phyloP scores from a whole-genome alignment of 1,284 basidiomycete genomes.

The Trichosporon faecale region DNA sequence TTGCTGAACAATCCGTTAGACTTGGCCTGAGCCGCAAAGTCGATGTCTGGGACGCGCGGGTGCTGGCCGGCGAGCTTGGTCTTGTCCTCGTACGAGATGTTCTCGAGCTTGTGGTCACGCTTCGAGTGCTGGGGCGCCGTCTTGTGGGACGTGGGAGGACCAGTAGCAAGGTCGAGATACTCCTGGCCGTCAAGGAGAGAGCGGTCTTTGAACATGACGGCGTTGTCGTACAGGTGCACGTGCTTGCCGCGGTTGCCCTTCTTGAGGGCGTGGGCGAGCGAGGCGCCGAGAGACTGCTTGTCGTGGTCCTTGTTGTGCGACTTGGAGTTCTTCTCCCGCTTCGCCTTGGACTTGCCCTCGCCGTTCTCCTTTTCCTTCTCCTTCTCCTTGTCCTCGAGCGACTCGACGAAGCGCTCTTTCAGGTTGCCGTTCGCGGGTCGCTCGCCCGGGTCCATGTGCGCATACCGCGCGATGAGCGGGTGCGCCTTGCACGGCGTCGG shows the following conservation, averaged over 20 bases:
- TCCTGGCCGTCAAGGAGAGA: conserved; percentile 52
- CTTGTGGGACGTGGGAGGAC: conserved; percentile 51
- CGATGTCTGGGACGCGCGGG: conserved; percentile 42
- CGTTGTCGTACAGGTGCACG: conserved; percentile 52
- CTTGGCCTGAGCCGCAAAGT: conserved; percentile 47
- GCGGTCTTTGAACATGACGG: conserved; percentile 55
- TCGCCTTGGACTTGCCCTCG: conserved; percentile 25
- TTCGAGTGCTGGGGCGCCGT: conserved; percentile 45
- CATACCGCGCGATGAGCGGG: neutral
- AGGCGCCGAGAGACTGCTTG: conserved; percentile 27
- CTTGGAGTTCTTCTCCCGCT: conserved; percentile 17
- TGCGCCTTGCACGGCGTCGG: neutral
- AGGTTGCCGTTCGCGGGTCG: conserved; percentile 30
- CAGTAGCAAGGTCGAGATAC: conserved; percentile 54
- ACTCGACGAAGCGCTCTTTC: conserved; percentile 56
- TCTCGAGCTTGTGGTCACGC: conserved; percentile 48
- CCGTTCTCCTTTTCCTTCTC: conserved; percentile 26
- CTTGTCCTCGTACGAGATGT: conserved; percentile 51
- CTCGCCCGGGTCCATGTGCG: conserved; percentile 6
- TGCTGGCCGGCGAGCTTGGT: conserved; percentile 47
- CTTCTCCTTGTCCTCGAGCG: conserved; percentile 40
- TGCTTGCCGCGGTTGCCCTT: conserved; percentile 54
- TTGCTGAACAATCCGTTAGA: conserved; percentile 38
- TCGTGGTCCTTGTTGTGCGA: conserved; percentile 23
- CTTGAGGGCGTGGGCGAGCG: conserved; percentile 51